A percentile compares a stretch with the other conserved stretches of the same genome.
phyloP scores from a whole-genome alignment of 2,329 filamentous ascomycete species.

The Trichoderma aggressivum region DNA sequence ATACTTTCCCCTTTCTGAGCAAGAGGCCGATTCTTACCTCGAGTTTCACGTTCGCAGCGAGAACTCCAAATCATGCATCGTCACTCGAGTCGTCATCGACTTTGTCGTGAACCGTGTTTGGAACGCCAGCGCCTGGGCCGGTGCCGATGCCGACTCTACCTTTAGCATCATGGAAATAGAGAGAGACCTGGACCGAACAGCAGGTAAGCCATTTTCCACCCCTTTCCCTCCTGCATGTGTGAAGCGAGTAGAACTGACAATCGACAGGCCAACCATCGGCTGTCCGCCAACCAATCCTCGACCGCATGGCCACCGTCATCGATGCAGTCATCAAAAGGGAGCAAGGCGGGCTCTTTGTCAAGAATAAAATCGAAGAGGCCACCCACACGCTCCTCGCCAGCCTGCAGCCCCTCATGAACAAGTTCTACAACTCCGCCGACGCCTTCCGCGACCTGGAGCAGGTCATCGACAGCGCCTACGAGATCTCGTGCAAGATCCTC shows the following conservation, averaged over 20 bases:
- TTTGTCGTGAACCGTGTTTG: slow-evolving; percentile 42
- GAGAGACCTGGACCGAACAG: slow-evolving; percentile 35
- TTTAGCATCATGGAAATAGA: slow-evolving; percentile 36
- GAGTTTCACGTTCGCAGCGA: slow-evolving; percentile 39
- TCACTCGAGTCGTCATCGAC: slow-evolving; percentile 42
- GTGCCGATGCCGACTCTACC: slow-evolving; percentile 35
- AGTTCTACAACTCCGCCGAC: slow-evolving; percentile 30
- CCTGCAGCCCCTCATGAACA: slow-evolving; percentile 40
- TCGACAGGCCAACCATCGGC: slow-evolving; percentile 34
- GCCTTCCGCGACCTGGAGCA: slow-evolving; percentile 43
- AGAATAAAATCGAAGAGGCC: slow-evolving; percentile 40
- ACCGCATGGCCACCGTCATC: slow-evolving; percentile 37
- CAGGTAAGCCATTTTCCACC: slow-evolving; percentile 28
- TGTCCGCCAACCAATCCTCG: slow-evolving; percentile 39
- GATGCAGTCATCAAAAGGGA: slow-evolving; percentile 37
- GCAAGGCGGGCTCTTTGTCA: slow-evolving; percentile 30
- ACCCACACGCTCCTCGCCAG: slow-evolving; percentile 38
- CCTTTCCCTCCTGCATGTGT: neutral
- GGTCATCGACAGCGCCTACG: slow-evolving; percentile 42
- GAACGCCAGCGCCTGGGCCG: slow-evolving; percentile 39
- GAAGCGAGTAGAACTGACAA: neutral
- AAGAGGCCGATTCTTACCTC: slow-evolving; percentile 40
- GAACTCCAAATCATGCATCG: slow-evolving; percentile 41
- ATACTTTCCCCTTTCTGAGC: slow-evolving; percentile 37
- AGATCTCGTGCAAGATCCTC: slow-evolving; percentile 47